Evolutionary conservation across 116 monocot species (phyloP).

Genomic region (Iris pallida): DNA sequence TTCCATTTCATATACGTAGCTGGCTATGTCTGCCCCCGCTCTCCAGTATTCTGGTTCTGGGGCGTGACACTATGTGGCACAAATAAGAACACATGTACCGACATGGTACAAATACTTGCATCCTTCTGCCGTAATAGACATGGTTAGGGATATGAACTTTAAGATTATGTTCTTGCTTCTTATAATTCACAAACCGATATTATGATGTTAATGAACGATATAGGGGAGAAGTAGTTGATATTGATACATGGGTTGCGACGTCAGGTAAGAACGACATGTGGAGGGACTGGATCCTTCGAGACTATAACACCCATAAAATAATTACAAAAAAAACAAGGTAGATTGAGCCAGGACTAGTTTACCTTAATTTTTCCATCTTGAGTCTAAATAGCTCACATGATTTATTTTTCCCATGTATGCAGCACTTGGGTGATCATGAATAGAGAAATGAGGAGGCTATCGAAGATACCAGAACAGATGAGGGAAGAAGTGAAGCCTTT

Average conservation of each 20-base stretch:
- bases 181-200: background rate
- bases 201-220: background rate
- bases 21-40: too few relatives aligned
- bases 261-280: conserved; percentile 63
- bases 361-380: too few relatives aligned
- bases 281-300: conserved; percentile 58
- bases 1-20: too few relatives aligned
- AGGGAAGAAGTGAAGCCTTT: conserved; percentile 51
- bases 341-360: background rate
- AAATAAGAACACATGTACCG: too few relatives aligned
- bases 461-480: conserved; percentile 54
- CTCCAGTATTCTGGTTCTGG: too few relatives aligned
- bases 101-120: too few relatives aligned
- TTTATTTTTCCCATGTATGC: too few relatives aligned
- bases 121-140: too few relatives aligned
- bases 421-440: conserved; percentile 73
- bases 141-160: too few relatives aligned
- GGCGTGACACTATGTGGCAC: too few relatives aligned
- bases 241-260: conserved; percentile 67
- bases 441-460: conserved; percentile 46
- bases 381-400: too few relatives aligned
- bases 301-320: conserved; percentile 25
- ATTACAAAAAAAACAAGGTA: conserved; percentile 69
- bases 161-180: background rate
- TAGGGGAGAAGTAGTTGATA: conserved; percentile 72